These are phyloP conservation scores for Wallacemonas rigidus DNA, from an alignment of 208 protist species.

Conservation along the genomic window DNA sequence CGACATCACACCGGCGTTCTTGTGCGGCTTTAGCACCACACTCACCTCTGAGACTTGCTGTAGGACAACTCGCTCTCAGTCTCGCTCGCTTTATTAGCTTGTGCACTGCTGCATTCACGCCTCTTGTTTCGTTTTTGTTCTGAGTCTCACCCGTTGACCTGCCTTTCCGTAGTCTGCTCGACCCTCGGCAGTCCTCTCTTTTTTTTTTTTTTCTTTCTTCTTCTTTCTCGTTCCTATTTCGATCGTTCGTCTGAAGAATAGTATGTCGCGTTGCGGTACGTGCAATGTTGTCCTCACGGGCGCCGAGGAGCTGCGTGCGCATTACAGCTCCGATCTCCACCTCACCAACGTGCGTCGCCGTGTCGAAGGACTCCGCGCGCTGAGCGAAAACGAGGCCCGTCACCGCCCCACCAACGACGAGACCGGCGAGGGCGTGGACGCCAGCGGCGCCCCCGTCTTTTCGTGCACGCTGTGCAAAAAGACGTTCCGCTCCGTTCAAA, in stretches of 20 bases:
- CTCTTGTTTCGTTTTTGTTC: background rate
- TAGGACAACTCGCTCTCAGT: no score
- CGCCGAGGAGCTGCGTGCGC: slow-evolving; percentile 49
- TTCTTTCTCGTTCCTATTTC: background rate
- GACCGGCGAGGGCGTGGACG: slow-evolving; percentile 33
- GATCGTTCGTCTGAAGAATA: background rate
- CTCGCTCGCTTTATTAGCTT: no score
- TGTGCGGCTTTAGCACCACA: background rate
- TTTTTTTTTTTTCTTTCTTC: slow-evolving; percentile 29
- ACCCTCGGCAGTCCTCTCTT: no score
- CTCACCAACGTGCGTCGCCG: slow-evolving; percentile 83
- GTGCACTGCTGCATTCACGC: no score
- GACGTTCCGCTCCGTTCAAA: slow-evolving; percentile 87
- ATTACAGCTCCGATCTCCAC: slow-evolving; percentile 85
- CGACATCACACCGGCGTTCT: background rate
- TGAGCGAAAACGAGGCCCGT: slow-evolving; percentile 66
- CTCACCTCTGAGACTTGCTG: background rate
- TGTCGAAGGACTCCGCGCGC: slow-evolving; percentile 75
- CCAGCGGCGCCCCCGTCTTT: slow-evolving; percentile 53
- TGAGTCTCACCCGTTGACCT: background rate
- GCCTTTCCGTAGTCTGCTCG: background rate
- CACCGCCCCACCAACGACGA: slow-evolving; percentile 25
- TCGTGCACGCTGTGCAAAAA: slow-evolving; percentile 92
- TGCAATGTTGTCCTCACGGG: slow-evolving; percentile 69
- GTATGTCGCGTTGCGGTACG: slow-evolving; percentile 74